These are phyloP conservation scores for Dipteronia sinensis DNA, from an alignment of 345 rosid genomes.

Conservation along the genomic window DNA sequence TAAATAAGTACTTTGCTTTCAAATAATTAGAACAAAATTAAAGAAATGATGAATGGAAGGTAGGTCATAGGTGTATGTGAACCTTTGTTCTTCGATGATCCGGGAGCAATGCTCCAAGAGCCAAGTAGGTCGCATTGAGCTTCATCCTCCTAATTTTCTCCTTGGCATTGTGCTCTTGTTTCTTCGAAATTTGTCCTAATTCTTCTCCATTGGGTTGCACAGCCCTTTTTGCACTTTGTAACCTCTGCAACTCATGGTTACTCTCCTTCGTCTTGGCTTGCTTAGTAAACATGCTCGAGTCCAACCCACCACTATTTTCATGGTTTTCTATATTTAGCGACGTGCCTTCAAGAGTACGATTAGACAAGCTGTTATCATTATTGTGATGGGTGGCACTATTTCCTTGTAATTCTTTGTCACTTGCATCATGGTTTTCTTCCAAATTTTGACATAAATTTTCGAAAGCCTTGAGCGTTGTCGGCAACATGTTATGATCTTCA, in stretches of 20 bases:
- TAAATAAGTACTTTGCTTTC: too few relatives aligned
- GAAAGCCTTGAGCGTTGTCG: neutral
- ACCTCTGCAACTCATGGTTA: neutral
- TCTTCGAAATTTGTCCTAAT: slow-evolving; percentile 21
- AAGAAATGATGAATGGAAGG: too few relatives aligned
- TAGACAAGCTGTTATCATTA: neutral
- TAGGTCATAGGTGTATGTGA: too few relatives aligned
- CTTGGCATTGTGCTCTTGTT: slow-evolving; percentile 40
- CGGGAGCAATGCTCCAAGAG: slow-evolving; percentile 40
- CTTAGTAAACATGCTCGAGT: neutral
- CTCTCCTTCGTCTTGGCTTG: neutral
- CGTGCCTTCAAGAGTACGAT: neutral
- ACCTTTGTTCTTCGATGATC: slow-evolving; percentile 36
- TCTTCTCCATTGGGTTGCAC: too few relatives aligned
- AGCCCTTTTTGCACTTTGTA: neutral
- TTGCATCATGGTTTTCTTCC: neutral
- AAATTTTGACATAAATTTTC: neutral
- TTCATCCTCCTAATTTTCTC: slow-evolving; percentile 44
- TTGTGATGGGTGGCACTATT: neutral
- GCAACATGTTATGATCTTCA: neutral
- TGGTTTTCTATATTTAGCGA: neutral
- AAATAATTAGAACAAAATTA: too few relatives aligned
- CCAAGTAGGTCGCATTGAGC: slow-evolving; percentile 32
- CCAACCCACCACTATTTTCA: neutral
- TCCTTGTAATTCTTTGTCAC: neutral